phyloP scores from a whole-genome alignment of 2,329 filamentous ascomycete genomes.

The Cordyceps javanica region DNA sequence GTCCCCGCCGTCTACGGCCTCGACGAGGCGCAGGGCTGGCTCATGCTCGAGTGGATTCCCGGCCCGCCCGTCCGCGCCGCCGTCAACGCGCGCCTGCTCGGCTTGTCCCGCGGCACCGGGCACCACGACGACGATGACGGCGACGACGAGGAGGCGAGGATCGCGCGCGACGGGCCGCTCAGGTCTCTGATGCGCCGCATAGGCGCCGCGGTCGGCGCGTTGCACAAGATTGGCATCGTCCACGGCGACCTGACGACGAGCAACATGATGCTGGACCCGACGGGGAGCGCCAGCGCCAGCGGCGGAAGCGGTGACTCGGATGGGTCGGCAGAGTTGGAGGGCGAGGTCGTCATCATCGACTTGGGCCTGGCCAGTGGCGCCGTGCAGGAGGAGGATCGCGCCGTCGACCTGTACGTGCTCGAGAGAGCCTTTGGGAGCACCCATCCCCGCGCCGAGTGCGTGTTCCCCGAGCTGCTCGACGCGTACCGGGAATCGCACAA shows the following conservation, averaged over 20 bases:
- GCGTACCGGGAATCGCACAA: conserved; percentile 72
- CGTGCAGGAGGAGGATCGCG: conserved; percentile 81
- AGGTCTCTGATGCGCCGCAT: conserved; percentile 62
- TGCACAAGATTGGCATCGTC: conserved; percentile 82
- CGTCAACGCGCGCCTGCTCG: conserved; percentile 68
- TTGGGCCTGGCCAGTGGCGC: conserved; percentile 84
- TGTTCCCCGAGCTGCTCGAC: conserved; percentile 68
- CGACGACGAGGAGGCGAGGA: conserved; percentile 25
- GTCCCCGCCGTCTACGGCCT: conserved; percentile 76
- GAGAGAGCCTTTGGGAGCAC: conserved; percentile 93
- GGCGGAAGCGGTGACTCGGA: conserved; percentile 17
- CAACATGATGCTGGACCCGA: conserved; percentile 74
- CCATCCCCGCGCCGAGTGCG: conserved; percentile 74
- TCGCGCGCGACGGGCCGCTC: conserved; percentile 44
- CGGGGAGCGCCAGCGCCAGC: no score
- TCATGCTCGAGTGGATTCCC: conserved; percentile 80
- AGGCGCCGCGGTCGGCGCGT: conserved; percentile 61
- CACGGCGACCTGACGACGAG: conserved; percentile 97
- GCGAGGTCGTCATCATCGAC: conserved; percentile 86
- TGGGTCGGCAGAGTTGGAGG: conserved; percentile 39
- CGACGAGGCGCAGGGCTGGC: conserved; percentile 60
- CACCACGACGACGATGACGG: no score
- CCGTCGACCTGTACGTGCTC: conserved; percentile 92
- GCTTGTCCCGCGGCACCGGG: no score
- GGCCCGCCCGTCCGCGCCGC: conserved; percentile 64